These are phyloP conservation scores for Aspergillus nomiae DNA, from an alignment of 2,329 filamentous ascomycete species.

Conservation along the genomic window DNA sequence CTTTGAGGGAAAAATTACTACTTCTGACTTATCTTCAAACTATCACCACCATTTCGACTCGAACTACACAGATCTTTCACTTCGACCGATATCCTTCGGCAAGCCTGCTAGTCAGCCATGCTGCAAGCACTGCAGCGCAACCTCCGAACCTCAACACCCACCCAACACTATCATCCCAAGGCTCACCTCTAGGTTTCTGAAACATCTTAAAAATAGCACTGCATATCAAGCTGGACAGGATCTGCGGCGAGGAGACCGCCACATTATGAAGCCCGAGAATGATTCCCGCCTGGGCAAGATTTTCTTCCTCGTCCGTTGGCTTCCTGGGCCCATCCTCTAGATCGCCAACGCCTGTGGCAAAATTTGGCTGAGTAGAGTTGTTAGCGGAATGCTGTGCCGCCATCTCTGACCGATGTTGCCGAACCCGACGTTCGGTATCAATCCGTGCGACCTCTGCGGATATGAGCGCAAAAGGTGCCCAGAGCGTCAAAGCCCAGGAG, in stretches of 20 bases:
- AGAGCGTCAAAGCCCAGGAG: constrained; percentile 88
- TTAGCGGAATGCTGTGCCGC: constrained; percentile 22
- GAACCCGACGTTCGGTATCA: constrained; percentile 65
- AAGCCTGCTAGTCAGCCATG: constrained; percentile 69
- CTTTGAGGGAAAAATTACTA: not conserved
- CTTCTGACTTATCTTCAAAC: not conserved
- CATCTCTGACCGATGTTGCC: constrained; percentile 40
- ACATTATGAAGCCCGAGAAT: constrained; percentile 96
- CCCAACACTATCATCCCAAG: constrained; percentile 83
- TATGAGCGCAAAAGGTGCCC: constrained; percentile 95
- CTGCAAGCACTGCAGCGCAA: constrained; percentile 73
- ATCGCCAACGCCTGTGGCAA: constrained; percentile 17
- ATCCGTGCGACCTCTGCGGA: constrained; percentile 86
- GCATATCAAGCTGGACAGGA: constrained; percentile 82
- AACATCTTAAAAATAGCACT: constrained; percentile 80
- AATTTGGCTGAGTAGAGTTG: constrained; percentile 3
- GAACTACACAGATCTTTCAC: not conserved
- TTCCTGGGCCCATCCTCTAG: constrained; percentile 32
- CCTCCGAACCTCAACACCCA: constrained; percentile 87
- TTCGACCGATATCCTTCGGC: constrained; percentile 55
- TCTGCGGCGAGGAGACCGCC: constrained; percentile 86
- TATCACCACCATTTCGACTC: not conserved
- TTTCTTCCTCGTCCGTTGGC: constrained; percentile 44
- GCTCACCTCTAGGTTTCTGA: constrained; percentile 82
- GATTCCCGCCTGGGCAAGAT: constrained; percentile 78